A percentile compares a stretch with the other conserved stretches of the same genome.
phyloP scores from a whole-genome alignment of 2,329 filamentous ascomycete genomes.

The Alternaria dauci region DNA sequence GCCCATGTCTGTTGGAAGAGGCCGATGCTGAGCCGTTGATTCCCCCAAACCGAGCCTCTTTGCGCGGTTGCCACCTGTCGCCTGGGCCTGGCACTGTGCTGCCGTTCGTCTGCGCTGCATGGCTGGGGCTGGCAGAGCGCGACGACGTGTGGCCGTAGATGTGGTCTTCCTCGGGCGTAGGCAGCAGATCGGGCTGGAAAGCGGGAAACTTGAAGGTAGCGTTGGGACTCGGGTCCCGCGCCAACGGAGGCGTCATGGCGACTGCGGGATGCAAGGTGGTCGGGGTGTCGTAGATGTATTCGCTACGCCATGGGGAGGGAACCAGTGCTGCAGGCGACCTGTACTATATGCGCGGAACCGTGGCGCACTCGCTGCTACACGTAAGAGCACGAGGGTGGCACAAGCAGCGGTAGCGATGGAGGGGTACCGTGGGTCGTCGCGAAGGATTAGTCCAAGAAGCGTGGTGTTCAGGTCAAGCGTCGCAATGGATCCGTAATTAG shows the following conservation, averaged over 20 bases:
- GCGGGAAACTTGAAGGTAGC: constrained; percentile 57
- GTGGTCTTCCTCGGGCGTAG: constrained; percentile 50
- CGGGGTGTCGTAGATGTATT: constrained; percentile 23
- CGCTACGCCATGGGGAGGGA: constrained; percentile 44
- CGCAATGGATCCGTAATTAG: constrained; percentile 29
- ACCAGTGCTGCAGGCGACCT: constrained; percentile 3
- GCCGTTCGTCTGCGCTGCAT: constrained; percentile 31
- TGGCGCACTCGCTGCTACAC: constrained; percentile 5
- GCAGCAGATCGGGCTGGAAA: constrained; percentile 54
- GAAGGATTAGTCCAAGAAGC: constrained; percentile 12
- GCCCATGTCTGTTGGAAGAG: constrained; percentile 61
- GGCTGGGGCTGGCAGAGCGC: constrained; percentile 44
- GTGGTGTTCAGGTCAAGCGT: constrained; percentile 28
- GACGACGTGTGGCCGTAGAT: constrained; percentile 43
- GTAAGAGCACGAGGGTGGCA: constrained; percentile 1
- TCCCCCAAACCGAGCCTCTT: constrained; percentile 59
- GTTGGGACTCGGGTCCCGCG: constrained; percentile 40
- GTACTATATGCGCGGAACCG: constrained; percentile 3
- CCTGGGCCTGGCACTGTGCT: constrained; percentile 47
- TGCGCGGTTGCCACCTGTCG: constrained; percentile 70
- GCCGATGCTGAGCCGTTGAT: constrained; percentile 49
- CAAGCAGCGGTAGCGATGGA: constrained; percentile 6
- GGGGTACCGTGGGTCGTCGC: constrained; percentile 5
- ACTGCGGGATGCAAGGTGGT: constrained; percentile 24
- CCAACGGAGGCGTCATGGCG: constrained; percentile 43